Percentiles rank a stretch among this genome's conserved stretches.
These are phyloP conservation scores for Grosmannia penicillata DNA, from an alignment of 2,329 filamentous ascomycete species.

Conservation along the genomic window DNA sequence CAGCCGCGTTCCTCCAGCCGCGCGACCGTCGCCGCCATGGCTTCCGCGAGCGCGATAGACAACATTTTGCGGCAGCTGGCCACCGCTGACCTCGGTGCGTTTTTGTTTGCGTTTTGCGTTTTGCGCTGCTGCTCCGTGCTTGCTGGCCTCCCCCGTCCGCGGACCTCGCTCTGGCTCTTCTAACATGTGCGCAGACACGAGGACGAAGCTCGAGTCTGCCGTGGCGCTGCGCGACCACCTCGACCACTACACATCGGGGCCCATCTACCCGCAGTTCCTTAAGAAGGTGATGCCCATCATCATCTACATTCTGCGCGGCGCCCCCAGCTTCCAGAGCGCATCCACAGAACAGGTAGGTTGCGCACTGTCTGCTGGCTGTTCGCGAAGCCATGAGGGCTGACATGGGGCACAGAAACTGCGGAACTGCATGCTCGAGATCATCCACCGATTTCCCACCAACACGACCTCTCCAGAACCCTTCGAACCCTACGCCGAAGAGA, in stretches of 20 bases:
- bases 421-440: constrained; percentile 84
- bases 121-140: not conserved
- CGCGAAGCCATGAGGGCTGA: constrained; percentile 10
- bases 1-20: constrained; percentile 1
- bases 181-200: constrained; percentile 47
- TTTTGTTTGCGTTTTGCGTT: not conserved
- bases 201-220: constrained; percentile 68
- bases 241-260: constrained; percentile 71
- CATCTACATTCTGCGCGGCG: constrained; percentile 67
- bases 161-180: too few relatives aligned
- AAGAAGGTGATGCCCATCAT: constrained; percentile 83
- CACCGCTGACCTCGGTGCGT: constrained; percentile 38
- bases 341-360: constrained; percentile 68
- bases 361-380: not conserved
- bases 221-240: constrained; percentile 80
- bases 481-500: constrained; percentile 75
- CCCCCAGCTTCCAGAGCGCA: constrained; percentile 81
- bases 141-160: too few relatives aligned
- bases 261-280: constrained; percentile 62
- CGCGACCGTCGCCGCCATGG: constrained; percentile 34
- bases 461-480: constrained; percentile 62
- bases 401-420: constrained; percentile 55
- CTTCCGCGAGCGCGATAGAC: constrained; percentile 45
- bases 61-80: constrained; percentile 43
- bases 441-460: constrained; percentile 68